These are phyloP conservation scores for Ustilago xerochloae DNA, from an alignment of 1,284 basidiomycete species.

Conservation along the genomic window DNA sequence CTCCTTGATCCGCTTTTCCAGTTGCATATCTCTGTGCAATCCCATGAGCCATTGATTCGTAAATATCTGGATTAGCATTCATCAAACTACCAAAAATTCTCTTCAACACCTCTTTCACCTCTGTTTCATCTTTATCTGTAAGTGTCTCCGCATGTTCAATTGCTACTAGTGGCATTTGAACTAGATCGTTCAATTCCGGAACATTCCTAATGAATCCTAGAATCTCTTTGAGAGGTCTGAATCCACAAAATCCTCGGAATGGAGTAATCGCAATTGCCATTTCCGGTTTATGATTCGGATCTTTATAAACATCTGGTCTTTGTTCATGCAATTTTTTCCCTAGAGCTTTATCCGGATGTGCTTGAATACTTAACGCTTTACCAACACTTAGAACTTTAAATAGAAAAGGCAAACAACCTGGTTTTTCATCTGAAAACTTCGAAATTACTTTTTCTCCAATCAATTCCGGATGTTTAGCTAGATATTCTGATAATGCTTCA, in stretches of 20 bases:
- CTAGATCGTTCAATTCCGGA: slow-evolving; percentile 77
- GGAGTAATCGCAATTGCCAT: slow-evolving; percentile 95
- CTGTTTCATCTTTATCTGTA: background rate
- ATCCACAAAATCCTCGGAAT: slow-evolving; percentile 91
- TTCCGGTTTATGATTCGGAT: slow-evolving; percentile 95
- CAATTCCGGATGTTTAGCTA: slow-evolving; percentile 47
- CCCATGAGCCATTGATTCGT: slow-evolving; percentile 20
- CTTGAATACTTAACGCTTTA: slow-evolving; percentile 95
- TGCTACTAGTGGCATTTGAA: slow-evolving; percentile 13
- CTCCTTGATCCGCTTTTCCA: background rate
- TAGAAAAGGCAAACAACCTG: slow-evolving; percentile 59
- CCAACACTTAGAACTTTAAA: slow-evolving; percentile 78
- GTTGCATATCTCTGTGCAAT: slow-evolving; percentile 19
- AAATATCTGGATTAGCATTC: slow-evolving; percentile 6
- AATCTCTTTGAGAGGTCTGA: slow-evolving; percentile 81
- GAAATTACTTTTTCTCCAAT: slow-evolving; percentile 38
- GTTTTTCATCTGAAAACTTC: slow-evolving; percentile 37
- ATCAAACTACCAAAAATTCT: slow-evolving; percentile 56
- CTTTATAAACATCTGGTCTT: slow-evolving; percentile 88
- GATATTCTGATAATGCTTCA: slow-evolving; percentile 39
- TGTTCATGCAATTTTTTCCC: slow-evolving; percentile 81
- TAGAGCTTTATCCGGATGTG: slow-evolving; percentile 92
- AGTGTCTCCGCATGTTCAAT: slow-evolving; percentile 3
- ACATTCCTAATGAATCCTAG: slow-evolving; percentile 76
- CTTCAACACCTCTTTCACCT: slow-evolving; percentile 36